Base-by-base conservation (phyloP, 805 yeast species). In the Wickerhamomyces mucosus region DNA sequence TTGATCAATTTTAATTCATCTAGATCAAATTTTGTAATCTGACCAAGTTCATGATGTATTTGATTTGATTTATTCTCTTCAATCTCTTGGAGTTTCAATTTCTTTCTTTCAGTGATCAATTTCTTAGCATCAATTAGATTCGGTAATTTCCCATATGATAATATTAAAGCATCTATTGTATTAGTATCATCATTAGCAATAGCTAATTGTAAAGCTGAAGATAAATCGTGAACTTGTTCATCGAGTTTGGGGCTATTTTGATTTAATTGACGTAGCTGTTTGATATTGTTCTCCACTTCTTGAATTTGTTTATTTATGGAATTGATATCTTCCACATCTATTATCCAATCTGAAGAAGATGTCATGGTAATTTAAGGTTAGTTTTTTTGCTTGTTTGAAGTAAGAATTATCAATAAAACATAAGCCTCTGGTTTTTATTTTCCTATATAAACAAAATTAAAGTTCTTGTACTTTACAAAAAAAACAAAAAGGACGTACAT, bases 281-380 rank as follows among this genome's bases (percentile, higher is more conserved):
- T 21, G 25, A 61, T 37, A 29, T 48, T 38, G 1, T 29, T 21
- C 15, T 48, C 46, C 6, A 58, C 39, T 8, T 38, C 36, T 3
- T 48, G 34, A 16, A 58, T 56, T 21, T 36, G 40, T 6, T 39
- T 29, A 19, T 55, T 50, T 14, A 58, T 41, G 14, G 38, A 29
- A 12, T 42, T 29, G 12, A 57, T 58, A 15, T 52, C 45, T 13
- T 23, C 26, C 10, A 23, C 15, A 4, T 12, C 26, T n/a, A 14
- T 4, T 8, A n/a, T 8, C 26, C 26, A 23, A 8, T 9, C 16
- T n/a, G n/a, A n/a, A n/a, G n/a, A n/a, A n/a, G n/a, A n/a, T n/a
- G n/a, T n/a, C n/a, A n/a, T n/a, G n/a, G n/a, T n/a, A n/a, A n/a
- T n/a, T n/a, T n/a, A n/a, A n/a, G n/a, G n/a, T n/a, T n/a, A n/a